A percentile compares a stretch with the other conserved stretches of the same genome.
Conservation (phyloP, 345 rosid genomes). For the Leavenworthia alabamica region DNA sequence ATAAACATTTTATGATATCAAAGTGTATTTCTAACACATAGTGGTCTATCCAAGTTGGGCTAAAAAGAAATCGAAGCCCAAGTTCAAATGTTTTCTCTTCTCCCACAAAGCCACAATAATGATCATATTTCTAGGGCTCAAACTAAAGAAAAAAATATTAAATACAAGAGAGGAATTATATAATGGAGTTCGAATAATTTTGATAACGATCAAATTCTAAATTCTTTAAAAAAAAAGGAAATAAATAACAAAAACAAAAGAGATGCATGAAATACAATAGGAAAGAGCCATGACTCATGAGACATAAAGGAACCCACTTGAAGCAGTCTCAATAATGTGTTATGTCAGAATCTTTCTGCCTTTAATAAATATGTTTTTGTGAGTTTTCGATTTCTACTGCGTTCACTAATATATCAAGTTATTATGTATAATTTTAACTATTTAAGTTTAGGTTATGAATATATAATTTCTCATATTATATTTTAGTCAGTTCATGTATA, state of each 20-base stretch:
- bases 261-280: background rate
- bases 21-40: background rate
- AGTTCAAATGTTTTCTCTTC: background rate
- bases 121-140: too few relatives aligned
- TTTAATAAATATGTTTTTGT: background rate
- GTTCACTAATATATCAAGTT: too few relatives aligned
- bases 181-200: constrained; percentile 9
- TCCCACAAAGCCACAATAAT: background rate
- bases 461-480: too few relatives aligned
- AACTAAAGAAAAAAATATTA: too few relatives aligned
- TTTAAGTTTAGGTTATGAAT: too few relatives aligned
- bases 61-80: background rate
- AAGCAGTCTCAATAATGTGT: constrained; percentile 22
- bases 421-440: too few relatives aligned
- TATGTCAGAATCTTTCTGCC: constrained; percentile 15
- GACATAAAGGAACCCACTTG: background rate
- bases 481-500: too few relatives aligned
- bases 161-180: too few relatives aligned
- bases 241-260: background rate
- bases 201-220: too few relatives aligned
- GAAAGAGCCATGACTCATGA: background rate
- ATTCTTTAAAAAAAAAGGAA: background rate
- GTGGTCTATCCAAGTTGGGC: background rate
- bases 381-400: too few relatives aligned
- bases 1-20: background rate